Evolutionary conservation across 2,329 filamentous ascomycete species (phyloP), one percentile per base, ranked within the genome.

Genomic region (Pseudogymnoascus pannorum): DNA sequence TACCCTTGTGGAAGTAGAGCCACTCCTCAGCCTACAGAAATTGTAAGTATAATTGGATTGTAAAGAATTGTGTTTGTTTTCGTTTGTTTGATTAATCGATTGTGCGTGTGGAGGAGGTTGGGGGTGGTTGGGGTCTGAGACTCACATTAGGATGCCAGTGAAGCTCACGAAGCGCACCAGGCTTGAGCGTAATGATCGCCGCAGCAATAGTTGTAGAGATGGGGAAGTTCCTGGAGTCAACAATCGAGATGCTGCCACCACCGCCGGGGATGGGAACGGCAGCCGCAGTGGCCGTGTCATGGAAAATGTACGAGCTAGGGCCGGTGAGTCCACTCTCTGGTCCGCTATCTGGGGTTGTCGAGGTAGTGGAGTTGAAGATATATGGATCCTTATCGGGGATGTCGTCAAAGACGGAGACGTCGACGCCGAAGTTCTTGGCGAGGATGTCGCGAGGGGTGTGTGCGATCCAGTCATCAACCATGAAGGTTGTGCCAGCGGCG

Each of bases 71-170:
- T 51, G 33, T 40, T 38, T 42, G 29, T 4, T 36, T 26, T 42
- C n/a, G 3, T 48, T 11, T 11, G n/a, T 12, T 51, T 29, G 44
- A 3, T 29, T 9, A 14, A 5, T 26, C 40, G 42, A 54, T 33
- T 35, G 38, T 57, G 31, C 22, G 22, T 1, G 29, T 31, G 29
- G 4, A 9, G 2, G 44, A 58, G 9, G 20, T 14, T 22, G 26
- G 62, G 59, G 54, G 9, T 6, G n/a, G 11, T n/a, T 31, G 51
- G 35, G 44, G n/a, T 35, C 5, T 9, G 22, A 18, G 8, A 68
- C 79, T 73, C 70, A 85, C 83, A 68, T 85, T 88, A 1, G 85
- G 86, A 70, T 88, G 85, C 87, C 86, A 89, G 68, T 88, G 86
- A 29, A 89, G 74, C 73, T 89, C 86, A 26, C 87, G 75, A 40